Base-by-base conservation (phyloP, 257 asterid genomes). In the Solanum rostratum region DNA sequence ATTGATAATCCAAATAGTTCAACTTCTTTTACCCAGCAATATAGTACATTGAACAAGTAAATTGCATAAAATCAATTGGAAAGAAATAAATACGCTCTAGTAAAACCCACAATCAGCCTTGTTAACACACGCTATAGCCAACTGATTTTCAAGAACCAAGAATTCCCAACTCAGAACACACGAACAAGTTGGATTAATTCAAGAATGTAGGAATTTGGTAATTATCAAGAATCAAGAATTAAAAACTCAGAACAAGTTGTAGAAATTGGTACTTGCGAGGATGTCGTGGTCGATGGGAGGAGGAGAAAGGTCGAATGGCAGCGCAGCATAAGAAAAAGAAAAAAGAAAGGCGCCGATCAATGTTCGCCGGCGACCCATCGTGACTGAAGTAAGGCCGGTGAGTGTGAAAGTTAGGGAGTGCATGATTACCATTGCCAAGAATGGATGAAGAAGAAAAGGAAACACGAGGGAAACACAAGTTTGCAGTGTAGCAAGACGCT, bases 281-380 rank as follows among this genome's bases (percentile, higher is more conserved):
- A 91, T 89, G 88, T 88, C 97, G 85, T 91, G 94, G 91, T 94
- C 99, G 80, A 95, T 94, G 39, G 99, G 98, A 85, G 99, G 99
- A 73, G 99, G 99, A 12, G 97, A 90, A 86, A 91, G 94, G 89
- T 95, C 97, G 88, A 93, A 95, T 50, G 98, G 98, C 89, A 94
- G 84, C 24, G 92, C 87, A 53, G 85, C 19, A 83, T 59, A 45
- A 63, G 39, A n/a, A n/a, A n/a, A n/a, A n/a, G n/a, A 53, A 74
- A 50, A n/a, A 79, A 18, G 84, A 83, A 39, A 78, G 29, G 65
- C 63, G 65, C 60, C 82, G 63, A 18, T 50, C 50, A 10, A 78
- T 29, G 63, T 50, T 78, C 46, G 43, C 62, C 82, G 45, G 60
- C 43, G 81, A 24, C 8, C 5, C 62, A 76, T 76, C 43, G 45